Evolutionary conservation across 2,329 filamentous ascomycete genomes (phyloP).

Genomic region (Akanthomyces uredinophilus): DNA sequence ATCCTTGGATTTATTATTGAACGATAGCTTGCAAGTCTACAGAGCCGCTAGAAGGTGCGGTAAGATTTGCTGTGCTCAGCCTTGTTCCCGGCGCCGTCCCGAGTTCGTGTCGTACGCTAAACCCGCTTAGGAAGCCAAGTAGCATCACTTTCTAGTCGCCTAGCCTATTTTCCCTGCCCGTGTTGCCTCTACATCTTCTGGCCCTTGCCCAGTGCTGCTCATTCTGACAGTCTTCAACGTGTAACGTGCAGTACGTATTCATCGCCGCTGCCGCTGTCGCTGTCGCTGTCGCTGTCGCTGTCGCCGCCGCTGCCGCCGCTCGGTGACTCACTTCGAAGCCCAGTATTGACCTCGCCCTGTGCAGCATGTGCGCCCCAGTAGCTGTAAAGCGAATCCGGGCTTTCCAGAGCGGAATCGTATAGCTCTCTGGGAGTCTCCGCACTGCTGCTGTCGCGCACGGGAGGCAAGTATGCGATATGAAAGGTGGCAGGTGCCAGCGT

Average conservation of each 20-base stretch:
- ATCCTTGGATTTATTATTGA: not conserved
- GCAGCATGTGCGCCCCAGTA: not conserved
- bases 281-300: no score
- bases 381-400: not conserved
- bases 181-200: not conserved
- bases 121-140: constrained; percentile 13
- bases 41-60: not conserved
- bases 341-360: not conserved
- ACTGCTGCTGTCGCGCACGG: not conserved
- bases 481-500: not conserved
- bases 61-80: not conserved
- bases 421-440: not conserved
- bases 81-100: not conserved
- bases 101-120: constrained; percentile 6
- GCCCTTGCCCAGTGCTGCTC: no score
- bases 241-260: no score
- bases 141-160: not conserved
- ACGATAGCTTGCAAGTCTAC: no score
- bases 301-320: no score
- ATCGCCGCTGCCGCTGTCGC: no score
- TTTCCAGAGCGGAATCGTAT: not conserved
- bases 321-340: not conserved
- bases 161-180: no score
- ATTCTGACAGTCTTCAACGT: no score
- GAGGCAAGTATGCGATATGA: no score